Evolutionary conservation across 768 basidiomycete genomes (phyloP), one percentile per base, ranked within the genome.

Genomic region (Lentinula boryana): DNA sequence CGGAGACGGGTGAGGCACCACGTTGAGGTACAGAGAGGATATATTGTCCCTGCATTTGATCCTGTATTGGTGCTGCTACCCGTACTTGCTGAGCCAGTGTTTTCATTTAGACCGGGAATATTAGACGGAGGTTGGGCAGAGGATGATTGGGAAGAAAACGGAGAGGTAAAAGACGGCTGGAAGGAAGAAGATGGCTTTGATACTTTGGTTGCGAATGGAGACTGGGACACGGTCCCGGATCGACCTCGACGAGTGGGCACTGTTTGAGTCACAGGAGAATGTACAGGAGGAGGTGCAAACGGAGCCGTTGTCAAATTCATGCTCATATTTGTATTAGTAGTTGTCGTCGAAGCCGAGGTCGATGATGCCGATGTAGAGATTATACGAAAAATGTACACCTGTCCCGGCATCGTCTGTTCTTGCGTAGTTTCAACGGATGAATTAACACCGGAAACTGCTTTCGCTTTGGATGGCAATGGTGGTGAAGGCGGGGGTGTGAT

Each of bases 1-100:
- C 94, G 84, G 18, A 97, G 77, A 7, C 95, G 84, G 5, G 82
- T 75, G 15, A 96, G 77, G 70, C 94, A 96, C 88, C 93, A 96
- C n/a, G 90, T 87, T 16, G 82, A 84, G 10, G 81, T 76, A 67
- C 94, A 97, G 2, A 97, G 76, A 1, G 95, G 92, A 71, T 96
- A 91, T 16, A 87, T 79, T 8, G 46, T 21, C 10, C 46, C 46
- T 48, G 21, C n/a, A 18, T 48, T 48, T 3, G 43, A n/a, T 5
- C 16, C 43, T 15, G 43, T 44, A 8, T 44, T 44, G n/a, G 46
- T 4, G 21, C 21, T 23, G 9, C 2, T 46, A 46, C 44, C 44
- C 0, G 44, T 2, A 48, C 12, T 48, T n/a, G 21, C 46, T 48
- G 33, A 79, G 71, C 50, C 62, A 55, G 68, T 55, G 66, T 69